phyloP scores from a whole-genome alignment of 2,329 filamentous ascomycete genomes.

The Phyllachora maydis region DNA sequence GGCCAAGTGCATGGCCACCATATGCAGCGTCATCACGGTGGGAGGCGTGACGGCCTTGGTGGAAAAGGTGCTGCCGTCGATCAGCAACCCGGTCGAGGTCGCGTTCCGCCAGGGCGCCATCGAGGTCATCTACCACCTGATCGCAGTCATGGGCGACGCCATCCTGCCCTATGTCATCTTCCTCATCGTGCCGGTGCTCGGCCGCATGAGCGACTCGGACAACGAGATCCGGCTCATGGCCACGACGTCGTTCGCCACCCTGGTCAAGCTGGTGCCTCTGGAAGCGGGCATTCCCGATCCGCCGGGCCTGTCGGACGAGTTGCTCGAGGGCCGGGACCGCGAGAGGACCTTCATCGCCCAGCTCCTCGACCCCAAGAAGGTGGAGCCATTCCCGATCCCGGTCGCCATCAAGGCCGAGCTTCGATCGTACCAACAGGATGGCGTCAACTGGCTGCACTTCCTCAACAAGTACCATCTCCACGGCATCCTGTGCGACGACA shows the following conservation, averaged over 20 bases:
- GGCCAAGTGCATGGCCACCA: constrained; percentile 89
- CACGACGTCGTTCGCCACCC: constrained; percentile 88
- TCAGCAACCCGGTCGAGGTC: constrained; percentile 76
- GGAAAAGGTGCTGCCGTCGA: constrained; percentile 76
- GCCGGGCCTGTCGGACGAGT: constrained; percentile 70
- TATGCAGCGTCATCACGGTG: constrained; percentile 90
- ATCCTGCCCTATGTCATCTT: constrained; percentile 98
- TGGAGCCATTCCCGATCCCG: constrained; percentile 81
- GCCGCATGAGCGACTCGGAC: constrained; percentile 95
- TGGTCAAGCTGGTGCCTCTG: constrained; percentile 90
- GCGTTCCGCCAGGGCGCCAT: constrained; percentile 83
- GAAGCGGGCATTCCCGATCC: constrained; percentile 96
- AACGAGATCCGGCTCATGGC: constrained; percentile 87
- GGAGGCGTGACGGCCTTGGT: constrained; percentile 93
- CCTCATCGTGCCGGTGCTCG: constrained; percentile 89
- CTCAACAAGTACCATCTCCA: constrained; percentile 96
- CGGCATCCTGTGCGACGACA: constrained; percentile 95
- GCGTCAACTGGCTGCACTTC: constrained; percentile 96
- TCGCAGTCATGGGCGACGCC: constrained; percentile 91
- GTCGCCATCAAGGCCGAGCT: constrained; percentile 94
- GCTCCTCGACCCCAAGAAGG: constrained; percentile 90
- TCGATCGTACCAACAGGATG: constrained; percentile 93
- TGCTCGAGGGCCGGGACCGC: constrained; percentile 76
- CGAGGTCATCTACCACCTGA: constrained; percentile 89
- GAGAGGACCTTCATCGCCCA: constrained; percentile 95